Percentiles rank a stretch among this genome's conserved stretches.
Evolutionary conservation across 2,329 filamentous ascomycete genomes (phyloP).

Genomic region (Apiospora koreana): DNA sequence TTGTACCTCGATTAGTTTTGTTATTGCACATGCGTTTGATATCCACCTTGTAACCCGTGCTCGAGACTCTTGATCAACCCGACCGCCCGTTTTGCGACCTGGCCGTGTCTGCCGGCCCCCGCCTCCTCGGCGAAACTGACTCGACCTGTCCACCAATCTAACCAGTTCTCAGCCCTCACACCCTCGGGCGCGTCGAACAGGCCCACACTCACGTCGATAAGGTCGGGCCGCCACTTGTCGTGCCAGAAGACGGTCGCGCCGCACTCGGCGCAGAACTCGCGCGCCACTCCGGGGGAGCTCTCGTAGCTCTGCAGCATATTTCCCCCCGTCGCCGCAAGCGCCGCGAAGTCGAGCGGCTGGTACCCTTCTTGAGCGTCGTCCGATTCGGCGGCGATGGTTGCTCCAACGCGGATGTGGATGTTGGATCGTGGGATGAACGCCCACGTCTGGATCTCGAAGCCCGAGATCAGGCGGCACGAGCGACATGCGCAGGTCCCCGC

Average conservation of each 20-base stretch:
- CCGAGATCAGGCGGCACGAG: slow-evolving; percentile 60
- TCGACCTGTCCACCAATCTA: slow-evolving; percentile 61
- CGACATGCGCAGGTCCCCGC: slow-evolving; percentile 63
- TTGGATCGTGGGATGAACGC: slow-evolving; percentile 63
- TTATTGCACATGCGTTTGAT: neutral
- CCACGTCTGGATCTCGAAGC: slow-evolving; percentile 68
- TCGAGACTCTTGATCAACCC: slow-evolving; percentile 23
- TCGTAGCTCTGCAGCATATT: slow-evolving; percentile 51
- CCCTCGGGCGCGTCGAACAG: slow-evolving; percentile 53
- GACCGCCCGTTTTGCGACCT: slow-evolving; percentile 26
- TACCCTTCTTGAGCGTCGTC: neutral
- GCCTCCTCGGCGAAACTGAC: slow-evolving; percentile 63
- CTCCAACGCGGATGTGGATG: slow-evolving; percentile 45
- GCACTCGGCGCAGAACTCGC: slow-evolving; percentile 64
- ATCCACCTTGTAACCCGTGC: neutral
- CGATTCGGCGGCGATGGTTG: slow-evolving; percentile 29
- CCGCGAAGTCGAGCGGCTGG: neutral
- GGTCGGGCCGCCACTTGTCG: slow-evolving; percentile 47
- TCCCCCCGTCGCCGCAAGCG: slow-evolving; percentile 12
- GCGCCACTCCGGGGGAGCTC: slow-evolving; percentile 53
- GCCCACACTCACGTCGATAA: slow-evolving; percentile 67
- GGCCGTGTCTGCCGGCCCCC: slow-evolving; percentile 29
- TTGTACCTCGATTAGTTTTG: neutral
- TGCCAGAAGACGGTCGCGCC: slow-evolving; percentile 68
- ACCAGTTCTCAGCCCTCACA: slow-evolving; percentile 56